A percentile compares a stretch with the other conserved stretches of the same genome.
Evolutionary conservation across 2,329 filamentous ascomycete species (phyloP).

Genomic region (Fusarium fujikuroi): DNA sequence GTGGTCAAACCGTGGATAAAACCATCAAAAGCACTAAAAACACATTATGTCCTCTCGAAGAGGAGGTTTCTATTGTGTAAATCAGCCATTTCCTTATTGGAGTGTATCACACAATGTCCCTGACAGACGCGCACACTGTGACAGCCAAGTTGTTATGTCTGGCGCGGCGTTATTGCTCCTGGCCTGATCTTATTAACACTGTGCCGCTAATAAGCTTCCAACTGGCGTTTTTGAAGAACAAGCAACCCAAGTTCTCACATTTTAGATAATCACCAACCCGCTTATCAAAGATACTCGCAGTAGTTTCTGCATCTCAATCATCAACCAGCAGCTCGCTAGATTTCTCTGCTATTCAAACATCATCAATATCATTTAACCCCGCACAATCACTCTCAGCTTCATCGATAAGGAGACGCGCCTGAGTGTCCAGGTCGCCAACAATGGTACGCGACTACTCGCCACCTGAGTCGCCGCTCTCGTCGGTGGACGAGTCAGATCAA

Average conservation of each 20-base stretch:
- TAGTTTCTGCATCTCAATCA: not conserved
- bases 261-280: constrained; percentile 18
- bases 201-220: constrained; percentile 39
- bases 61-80: not conserved
- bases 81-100: constrained; percentile 9
- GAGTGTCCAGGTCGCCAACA: constrained; percentile 41
- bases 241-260: constrained; percentile 20
- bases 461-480: constrained; percentile 60
- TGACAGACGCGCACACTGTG: constrained; percentile 31
- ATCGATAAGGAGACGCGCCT: constrained; percentile 38
- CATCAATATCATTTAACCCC: not conserved
- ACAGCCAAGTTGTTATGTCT: not conserved
- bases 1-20: no score
- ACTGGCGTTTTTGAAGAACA: constrained; percentile 40
- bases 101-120: constrained; percentile 34
- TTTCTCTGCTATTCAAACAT: not conserved
- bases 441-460: constrained; percentile 53
- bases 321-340: not conserved
- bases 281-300: constrained; percentile 5
- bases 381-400: constrained; percentile 9
- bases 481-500: constrained; percentile 57
- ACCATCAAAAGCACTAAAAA: no score
- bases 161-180: not conserved
- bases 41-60: no score
- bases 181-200: constrained; percentile 27